A percentile compares a stretch with the other conserved stretches of the same genome.
Conservation (phyloP, 306 rosid species). For the Mucuna pruriens region DNA sequence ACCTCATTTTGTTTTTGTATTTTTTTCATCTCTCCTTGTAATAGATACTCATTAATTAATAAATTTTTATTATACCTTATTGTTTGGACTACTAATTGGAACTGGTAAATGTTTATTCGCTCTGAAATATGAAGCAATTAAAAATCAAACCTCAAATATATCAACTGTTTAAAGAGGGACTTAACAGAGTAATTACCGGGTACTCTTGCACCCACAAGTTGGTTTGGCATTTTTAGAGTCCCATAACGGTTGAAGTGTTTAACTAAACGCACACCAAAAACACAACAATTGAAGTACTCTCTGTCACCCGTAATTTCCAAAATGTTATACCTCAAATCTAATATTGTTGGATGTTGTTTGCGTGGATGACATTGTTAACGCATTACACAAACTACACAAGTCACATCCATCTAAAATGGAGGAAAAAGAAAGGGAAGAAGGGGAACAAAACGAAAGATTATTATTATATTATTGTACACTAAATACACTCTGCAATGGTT, state of each 20-base stretch:
- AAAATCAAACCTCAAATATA: not conserved
- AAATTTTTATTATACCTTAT: slow-evolving; percentile 29
- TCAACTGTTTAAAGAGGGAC: not conserved
- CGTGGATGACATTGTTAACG: not conserved
- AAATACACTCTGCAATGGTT: slow-evolving; percentile 16
- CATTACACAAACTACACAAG: slow-evolving; percentile 33
- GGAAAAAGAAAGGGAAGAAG: not conserved
- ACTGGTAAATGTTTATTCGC: slow-evolving; percentile 1
- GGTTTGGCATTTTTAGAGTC: no score
- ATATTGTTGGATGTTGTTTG: slow-evolving; percentile 5
- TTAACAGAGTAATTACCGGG: not conserved
- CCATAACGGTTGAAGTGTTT: no score
- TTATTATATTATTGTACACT: slow-evolving; percentile 35
- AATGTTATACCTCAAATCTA: slow-evolving; percentile 15
- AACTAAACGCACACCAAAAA: not conserved
- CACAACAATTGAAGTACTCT: not conserved
- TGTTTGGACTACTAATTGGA: slow-evolving; percentile 15
- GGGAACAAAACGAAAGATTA: not conserved
- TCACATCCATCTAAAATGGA: slow-evolving; percentile 31
- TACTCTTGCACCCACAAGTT: not conserved
- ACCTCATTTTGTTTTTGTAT: slow-evolving; percentile 27
- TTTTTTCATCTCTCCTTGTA: slow-evolving; percentile 27
- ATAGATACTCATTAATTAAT: slow-evolving; percentile 50
- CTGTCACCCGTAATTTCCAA: not conserved
- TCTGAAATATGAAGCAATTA: not conserved